These are phyloP conservation scores for Trypethelium eluteriae DNA, from an alignment of 495 filamentous ascomycete species.

Conservation along the genomic window DNA sequence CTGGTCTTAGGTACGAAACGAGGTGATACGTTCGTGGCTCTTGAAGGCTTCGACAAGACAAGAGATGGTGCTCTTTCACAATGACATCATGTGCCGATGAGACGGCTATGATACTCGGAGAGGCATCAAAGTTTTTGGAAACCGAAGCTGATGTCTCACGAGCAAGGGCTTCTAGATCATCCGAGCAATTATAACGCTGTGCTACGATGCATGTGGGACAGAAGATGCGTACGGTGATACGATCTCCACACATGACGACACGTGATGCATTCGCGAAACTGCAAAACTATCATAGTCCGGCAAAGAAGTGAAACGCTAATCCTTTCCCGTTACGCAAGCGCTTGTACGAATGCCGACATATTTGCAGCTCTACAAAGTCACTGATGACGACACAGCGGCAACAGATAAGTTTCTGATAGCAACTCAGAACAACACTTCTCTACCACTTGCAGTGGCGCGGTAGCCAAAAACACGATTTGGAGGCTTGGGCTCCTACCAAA, in stretches of 20 bases:
- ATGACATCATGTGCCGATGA: slow-evolving; percentile 81
- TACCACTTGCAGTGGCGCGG: slow-evolving; percentile 85
- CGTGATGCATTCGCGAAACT: slow-evolving; percentile 97
- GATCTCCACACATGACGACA: slow-evolving; percentile 94
- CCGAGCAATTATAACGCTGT: slow-evolving; percentile 82
- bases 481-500: slow-evolving; percentile 95
- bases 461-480: slow-evolving; percentile 92
- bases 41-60: slow-evolving; percentile 59
- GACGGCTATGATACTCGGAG: slow-evolving; percentile 92
- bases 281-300: slow-evolving; percentile 96
- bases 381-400: slow-evolving; percentile 66
- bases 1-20: slow-evolving; percentile 63
- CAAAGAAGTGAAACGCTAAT: slow-evolving; percentile 51
- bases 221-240: slow-evolving; percentile 75
- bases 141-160: slow-evolving; percentile 87
- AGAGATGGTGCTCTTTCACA: slow-evolving; percentile 74
- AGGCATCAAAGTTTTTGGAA: slow-evolving; percentile 89
- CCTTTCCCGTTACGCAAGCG: not conserved
- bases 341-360: no score
- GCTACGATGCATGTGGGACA: slow-evolving; percentile 76
- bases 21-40: slow-evolving; percentile 64
- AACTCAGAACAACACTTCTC: slow-evolving; percentile 90
- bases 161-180: slow-evolving; percentile 91
- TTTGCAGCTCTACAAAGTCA: slow-evolving; percentile 71
- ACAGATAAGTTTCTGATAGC: slow-evolving; percentile 97